Evolutionary conservation across 1,284 basidiomycete species (phyloP), one percentile per base, ranked within the genome.

Genomic region (Malassezia globosa): DNA sequence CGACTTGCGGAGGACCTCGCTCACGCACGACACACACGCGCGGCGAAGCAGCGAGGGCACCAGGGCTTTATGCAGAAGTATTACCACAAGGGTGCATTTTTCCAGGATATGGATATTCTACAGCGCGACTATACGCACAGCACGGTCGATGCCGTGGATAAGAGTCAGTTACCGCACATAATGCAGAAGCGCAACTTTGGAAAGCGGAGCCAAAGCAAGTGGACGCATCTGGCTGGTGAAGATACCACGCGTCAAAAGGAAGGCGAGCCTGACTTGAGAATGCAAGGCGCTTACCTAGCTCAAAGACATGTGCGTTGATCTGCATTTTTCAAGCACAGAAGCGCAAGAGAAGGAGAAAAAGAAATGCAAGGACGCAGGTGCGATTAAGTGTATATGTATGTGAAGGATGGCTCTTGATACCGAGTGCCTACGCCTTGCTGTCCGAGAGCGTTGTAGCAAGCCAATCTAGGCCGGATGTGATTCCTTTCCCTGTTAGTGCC

Each of bases 11-110:
- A 96, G 72, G 92, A 97, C 71, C 66, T 88, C 53, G 89, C 85
- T 71, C 80, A 77, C 37, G 90, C 89, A 2, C 78, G 86, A 55
- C 80, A 83, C 69, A 76, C 80, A 33, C 77, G 90, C 45, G 81
- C 82, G 47, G 82, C 84, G 45, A 89, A 90, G 73, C 81, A 58
- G 1, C 84, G 87, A 62, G 87, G 87, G 2, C 77, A 85, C 55
- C 85, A 89, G 72, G 85, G 82, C 63, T 96, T 97, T 75, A 73
- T 96, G 63, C 89, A 97, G 72, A 96, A 94, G 74, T 97, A 95
- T 72, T 96, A 89, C 81, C 94, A 97, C 77, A 96, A 95, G 75
- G 94, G 94, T 64, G 90, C 89, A 51, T 97, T 97, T 77, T 89
- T 94, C 73, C 61, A 71, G 82, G 92, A 95, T 73, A 80, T 82